Percentiles rank a stretch among this genome's conserved stretches.
phyloP scores from a whole-genome alignment of 2,329 filamentous ascomycete species.

The Fusarium xylarioides region DNA sequence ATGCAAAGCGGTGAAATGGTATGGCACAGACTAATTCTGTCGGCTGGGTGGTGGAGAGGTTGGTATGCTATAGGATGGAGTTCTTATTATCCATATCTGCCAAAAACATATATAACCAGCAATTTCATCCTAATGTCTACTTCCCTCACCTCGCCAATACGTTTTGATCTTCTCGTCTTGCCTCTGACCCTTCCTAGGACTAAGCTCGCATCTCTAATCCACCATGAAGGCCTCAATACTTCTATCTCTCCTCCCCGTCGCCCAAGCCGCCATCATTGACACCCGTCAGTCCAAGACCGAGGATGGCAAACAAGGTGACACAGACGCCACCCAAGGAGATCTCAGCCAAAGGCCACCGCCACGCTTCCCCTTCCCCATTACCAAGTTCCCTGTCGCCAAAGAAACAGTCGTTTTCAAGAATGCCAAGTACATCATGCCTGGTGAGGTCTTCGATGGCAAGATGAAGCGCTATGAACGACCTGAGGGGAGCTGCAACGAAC shows the following conservation, averaged over 20 bases:
- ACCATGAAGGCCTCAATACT: slow-evolving; percentile 40
- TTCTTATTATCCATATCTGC: too few relatives aligned
- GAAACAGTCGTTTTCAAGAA: slow-evolving; percentile 41
- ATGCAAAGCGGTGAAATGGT: neutral
- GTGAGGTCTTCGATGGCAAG: slow-evolving; percentile 47
- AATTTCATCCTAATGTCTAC: rapidly evolving
- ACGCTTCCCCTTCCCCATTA: slow-evolving; percentile 44
- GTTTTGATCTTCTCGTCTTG: neutral
- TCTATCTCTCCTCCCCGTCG: slow-evolving; percentile 33
- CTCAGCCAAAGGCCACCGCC: slow-evolving; percentile 41
- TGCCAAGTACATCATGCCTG: slow-evolving; percentile 46
- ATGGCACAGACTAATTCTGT: rapidly evolving
- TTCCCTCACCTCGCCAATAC: rapidly evolving
- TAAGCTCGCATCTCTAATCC: rapidly evolving
- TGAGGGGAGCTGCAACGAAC: slow-evolving; percentile 53
- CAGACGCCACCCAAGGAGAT: slow-evolving; percentile 41
- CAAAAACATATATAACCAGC: neutral
- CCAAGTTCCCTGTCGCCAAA: slow-evolving; percentile 43
- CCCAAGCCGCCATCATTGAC: slow-evolving; percentile 24
- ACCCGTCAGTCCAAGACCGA: slow-evolving; percentile 34
- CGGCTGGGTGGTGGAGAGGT: rapidly evolving
- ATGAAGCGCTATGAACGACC: slow-evolving; percentile 52
- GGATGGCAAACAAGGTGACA: slow-evolving; percentile 35
- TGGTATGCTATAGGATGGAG: neutral
- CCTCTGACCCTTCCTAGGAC: rapidly evolving